phyloP scores from a whole-genome alignment of 2,329 filamentous ascomycete species.

The Fusarium sp. region DNA sequence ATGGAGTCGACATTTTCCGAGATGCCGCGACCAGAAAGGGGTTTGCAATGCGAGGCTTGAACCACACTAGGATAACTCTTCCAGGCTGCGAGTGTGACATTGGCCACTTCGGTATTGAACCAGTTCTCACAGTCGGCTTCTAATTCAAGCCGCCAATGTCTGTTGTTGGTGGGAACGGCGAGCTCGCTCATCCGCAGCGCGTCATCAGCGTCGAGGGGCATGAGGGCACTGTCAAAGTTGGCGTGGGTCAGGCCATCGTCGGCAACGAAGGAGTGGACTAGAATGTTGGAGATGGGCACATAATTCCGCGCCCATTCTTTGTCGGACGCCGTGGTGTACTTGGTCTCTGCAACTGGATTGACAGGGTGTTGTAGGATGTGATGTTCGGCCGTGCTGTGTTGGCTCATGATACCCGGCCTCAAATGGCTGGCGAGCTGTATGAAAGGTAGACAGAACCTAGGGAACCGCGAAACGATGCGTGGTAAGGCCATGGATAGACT shows the following conservation, averaged over 20 bases:
- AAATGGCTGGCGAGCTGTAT: not conserved
- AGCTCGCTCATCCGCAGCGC: not conserved
- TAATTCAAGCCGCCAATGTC: not conserved
- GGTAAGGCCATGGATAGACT: not conserved
- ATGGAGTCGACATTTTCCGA: not conserved
- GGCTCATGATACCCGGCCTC: not conserved
- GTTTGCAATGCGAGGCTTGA: not conserved
- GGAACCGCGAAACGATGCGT: not conserved
- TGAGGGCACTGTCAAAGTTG: not conserved
- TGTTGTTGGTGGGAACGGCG: not conserved
- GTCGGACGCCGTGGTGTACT: not conserved
- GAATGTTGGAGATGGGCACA: not conserved
- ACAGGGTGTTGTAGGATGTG: not conserved
- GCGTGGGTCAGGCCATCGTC: not conserved
- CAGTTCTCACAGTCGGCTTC: slow-evolving; percentile 4
- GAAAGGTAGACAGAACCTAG: not conserved
- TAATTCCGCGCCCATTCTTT: not conserved
- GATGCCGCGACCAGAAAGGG: not conserved
- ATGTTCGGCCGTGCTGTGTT: not conserved
- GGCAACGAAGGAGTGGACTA: not conserved
- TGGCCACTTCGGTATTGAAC: slow-evolving; percentile 3
- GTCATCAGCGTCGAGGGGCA: not conserved
- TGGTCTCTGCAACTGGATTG: not conserved
- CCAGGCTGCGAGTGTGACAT: not conserved
- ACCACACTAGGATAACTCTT: not conserved